Evolutionary conservation across 305 asterid species (phyloP), one percentile per base, ranked within the genome.

Genomic region (Rubia peregrina): DNA sequence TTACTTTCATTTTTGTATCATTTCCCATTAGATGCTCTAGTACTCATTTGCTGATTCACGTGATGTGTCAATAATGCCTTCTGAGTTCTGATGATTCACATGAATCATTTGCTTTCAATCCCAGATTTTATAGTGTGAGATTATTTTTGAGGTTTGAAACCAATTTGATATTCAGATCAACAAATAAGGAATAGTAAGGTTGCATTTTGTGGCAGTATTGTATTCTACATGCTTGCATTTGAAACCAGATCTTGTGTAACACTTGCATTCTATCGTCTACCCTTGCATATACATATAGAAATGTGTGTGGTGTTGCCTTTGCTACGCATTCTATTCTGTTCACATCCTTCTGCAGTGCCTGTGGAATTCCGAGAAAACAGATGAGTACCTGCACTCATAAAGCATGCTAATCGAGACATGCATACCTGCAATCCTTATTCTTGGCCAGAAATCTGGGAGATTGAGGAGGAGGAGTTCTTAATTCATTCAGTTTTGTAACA

Each of bases 331-430:
- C 13, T n/a, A 33, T 38, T 16, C n/a, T 13, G 10, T 53, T 85
- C n/a, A 87, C 78, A 87, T 74, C 81, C 83, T 72, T 76, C 85
- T 83, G 73, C 77, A 44, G 74, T 85, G 90, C 84, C 90, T 83
- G 81, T 64, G n/a, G 53, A 40, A 22, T 36, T 62, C 22, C 21
- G 48, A 13, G n/a, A 80, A 22, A 7, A 30, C 24, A 9, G 11
- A 16, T 8, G 26, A 13, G 9, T 43, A 9, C 13, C 11, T 43
- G 48, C 7, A 3, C 3, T 3, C 43, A 40, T 40, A 40, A 40
- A 40, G 3, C 43, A 40, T 40, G n/a, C 5, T 40, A 3, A 40
- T 40, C 7, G 43, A 40, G 43, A 40, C 43, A 40, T 40, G 43
- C 43, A 40, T 78, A 84, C 91, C 91, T 81, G 76, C 80, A 76